Evolutionary conservation across 805 yeast species (phyloP).

Genomic region (Starmerella apis): DNA sequence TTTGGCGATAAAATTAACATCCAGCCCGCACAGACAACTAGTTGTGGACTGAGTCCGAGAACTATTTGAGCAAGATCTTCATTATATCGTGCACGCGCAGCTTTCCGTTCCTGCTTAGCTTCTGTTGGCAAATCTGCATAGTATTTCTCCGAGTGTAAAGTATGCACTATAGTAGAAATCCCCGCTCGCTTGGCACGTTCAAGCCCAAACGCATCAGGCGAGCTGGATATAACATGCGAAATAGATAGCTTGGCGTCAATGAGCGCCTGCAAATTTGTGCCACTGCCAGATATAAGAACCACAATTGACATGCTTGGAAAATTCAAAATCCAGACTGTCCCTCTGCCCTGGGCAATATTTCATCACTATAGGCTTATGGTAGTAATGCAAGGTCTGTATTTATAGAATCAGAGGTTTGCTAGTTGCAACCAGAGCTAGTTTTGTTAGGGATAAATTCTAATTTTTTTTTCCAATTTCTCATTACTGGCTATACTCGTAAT

Average conservation of each 20-base stretch:
- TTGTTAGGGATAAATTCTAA: too few relatives aligned
- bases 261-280: constrained; percentile 90
- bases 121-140: constrained; percentile 67
- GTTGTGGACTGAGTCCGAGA: constrained; percentile 52
- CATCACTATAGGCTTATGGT: too few relatives aligned
- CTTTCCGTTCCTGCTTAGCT: constrained; percentile 44
- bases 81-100: constrained; percentile 64
- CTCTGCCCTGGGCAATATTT: constrained; percentile 10
- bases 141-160: constrained; percentile 48
- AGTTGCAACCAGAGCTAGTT: too few relatives aligned
- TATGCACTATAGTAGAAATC: constrained; percentile 63
- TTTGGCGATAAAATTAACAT: constrained; percentile 78
- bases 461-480: too few relatives aligned
- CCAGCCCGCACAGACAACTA: constrained; percentile 98
- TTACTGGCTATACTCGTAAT: too few relatives aligned
- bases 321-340: background rate
- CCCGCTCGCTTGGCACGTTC: constrained; percentile 58
- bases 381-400: too few relatives aligned
- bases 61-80: constrained; percentile 63
- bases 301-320: constrained; percentile 35
- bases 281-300: constrained; percentile 88
- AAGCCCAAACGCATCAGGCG: constrained; percentile 77
- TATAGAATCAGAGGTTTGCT: too few relatives aligned
- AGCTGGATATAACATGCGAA: constrained; percentile 73
- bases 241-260: constrained; percentile 64